Evolutionary conservation across 2,329 filamentous ascomycete species (phyloP).

Genomic region (Herpomyces periplanetae): DNA sequence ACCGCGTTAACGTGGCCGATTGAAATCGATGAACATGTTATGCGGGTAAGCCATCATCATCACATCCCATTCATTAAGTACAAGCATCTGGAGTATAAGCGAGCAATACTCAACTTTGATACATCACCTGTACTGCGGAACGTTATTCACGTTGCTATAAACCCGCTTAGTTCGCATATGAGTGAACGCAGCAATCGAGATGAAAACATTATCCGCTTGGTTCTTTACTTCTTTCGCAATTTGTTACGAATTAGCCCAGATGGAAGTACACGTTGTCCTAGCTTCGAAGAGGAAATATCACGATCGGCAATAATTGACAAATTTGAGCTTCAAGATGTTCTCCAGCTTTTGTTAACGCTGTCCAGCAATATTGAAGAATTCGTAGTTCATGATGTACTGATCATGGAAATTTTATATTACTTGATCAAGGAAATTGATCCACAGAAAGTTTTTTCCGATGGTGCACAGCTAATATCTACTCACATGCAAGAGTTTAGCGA

Average conservation of each 20-base stretch:
- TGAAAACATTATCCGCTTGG: slow-evolving; percentile 61
- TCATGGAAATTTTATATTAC: slow-evolving; percentile 73
- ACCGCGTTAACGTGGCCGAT: slow-evolving; percentile 81
- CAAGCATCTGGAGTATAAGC: slow-evolving; percentile 60
- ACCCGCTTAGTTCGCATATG: slow-evolving; percentile 39
- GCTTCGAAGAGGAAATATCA: slow-evolving; percentile 62
- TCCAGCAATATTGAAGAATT: slow-evolving; percentile 88
- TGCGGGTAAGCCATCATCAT: slow-evolving; percentile 68
- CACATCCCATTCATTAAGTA: slow-evolving; percentile 65
- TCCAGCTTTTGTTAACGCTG: slow-evolving; percentile 44
- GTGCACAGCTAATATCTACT: slow-evolving; percentile 24
- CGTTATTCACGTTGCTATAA: slow-evolving; percentile 37
- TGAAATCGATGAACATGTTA: slow-evolving; percentile 32
- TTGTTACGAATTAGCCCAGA: slow-evolving; percentile 45
- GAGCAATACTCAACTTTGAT: slow-evolving; percentile 47
- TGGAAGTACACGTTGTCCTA: slow-evolving; percentile 28
- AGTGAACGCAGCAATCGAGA: slow-evolving; percentile 39
- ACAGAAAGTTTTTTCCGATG: slow-evolving; percentile 46
- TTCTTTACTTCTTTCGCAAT: slow-evolving; percentile 62
- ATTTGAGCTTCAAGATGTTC: slow-evolving; percentile 62
- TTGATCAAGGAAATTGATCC: slow-evolving; percentile 59
- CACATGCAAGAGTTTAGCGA: slow-evolving; percentile 30
- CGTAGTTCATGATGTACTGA: slow-evolving; percentile 42
- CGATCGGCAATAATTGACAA: slow-evolving; percentile 55
- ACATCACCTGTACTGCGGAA: slow-evolving; percentile 36